A percentile compares a stretch with the other conserved stretches of the same genome.
Evolutionary conservation across 2,329 filamentous ascomycete species (phyloP).

Genomic region (Talaromyces sp.): DNA sequence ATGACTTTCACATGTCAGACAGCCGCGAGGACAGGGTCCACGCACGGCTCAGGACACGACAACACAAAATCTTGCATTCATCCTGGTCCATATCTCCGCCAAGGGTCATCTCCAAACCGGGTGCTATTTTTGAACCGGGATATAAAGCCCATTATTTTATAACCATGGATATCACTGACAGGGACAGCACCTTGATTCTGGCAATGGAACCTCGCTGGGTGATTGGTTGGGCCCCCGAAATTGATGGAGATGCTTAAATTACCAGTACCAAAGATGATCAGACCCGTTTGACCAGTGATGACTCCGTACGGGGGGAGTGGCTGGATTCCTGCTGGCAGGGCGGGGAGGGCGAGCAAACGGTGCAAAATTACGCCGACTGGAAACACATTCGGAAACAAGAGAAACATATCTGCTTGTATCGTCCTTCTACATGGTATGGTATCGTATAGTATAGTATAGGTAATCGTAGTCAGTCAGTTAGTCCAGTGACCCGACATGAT

Average conservation of each 20-base stretch:
- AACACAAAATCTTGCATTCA: neutral
- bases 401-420: neutral
- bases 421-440: no score
- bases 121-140: conserved; percentile 2
- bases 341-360: neutral
- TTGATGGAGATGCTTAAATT: neutral
- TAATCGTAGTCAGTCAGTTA: no score
- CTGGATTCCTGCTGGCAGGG: neutral
- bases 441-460: no score
- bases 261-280: conserved; percentile 2
- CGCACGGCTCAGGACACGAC: neutral
- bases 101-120: neutral
- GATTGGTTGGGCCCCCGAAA: neutral
- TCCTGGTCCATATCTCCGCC: neutral
- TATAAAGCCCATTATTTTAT: neutral
- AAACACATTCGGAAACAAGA: neutral
- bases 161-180: neutral
- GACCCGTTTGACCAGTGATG: neutral
- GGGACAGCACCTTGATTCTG: neutral
- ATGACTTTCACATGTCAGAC: conserved; percentile 5
- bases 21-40: neutral
- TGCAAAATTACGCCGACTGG: neutral
- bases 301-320: neutral
- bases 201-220: neutral
- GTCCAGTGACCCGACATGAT: no score